Base-by-base conservation (phyloP, 768 basidiomycete species). In the Daedalea quercina region DNA sequence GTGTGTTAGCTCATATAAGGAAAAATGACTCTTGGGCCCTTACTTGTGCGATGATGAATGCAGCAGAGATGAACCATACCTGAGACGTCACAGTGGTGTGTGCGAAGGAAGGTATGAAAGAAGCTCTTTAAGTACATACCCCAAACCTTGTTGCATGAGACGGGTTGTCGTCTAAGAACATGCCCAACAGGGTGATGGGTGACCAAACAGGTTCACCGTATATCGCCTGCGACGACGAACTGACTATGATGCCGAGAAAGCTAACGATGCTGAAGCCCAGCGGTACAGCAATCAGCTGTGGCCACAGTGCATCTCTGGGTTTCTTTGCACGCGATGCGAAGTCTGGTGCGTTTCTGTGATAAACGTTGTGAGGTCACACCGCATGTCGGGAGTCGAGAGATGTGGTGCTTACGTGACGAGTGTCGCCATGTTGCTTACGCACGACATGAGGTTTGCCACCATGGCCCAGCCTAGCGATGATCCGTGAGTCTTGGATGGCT, bases 161-260 rank as follows among this genome's bases (percentile, higher is more conserved):
- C 8, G 82, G 85, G 46, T 65, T 66, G 54, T 77, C 76, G 57
- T 89, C 84, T 54, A 90, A 71, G 68, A 89, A 88, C 60, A 69
- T 78, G 47, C 75, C 78, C 47, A 90, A 71, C 44, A 90, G 71
- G 60, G 86, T 83, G 60, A 92, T 77, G 2, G 87, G 87, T 2
- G 81, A 82, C 90, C 88, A 91, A 50, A 92, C 78, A 13, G 83
- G 79, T 57, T 84, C 81, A 22, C 85, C 87, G 60, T 85, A 91
- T 57, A 91, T 84, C 13, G 81, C 76, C 56, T 82, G 74, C 19
- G 85, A 85, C 19, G 86, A 85, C 1, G 88, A 90, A 52, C 83
- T 82, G 57, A 93, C 88, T 48, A 90, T 80, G 65, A 93, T 87
- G 1, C 88, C 87, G 54, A 92, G 72, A 68, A 92, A 85, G 61